A percentile compares a stretch with the other conserved stretches of the same genome.
Conservation (phyloP, 2,329 filamentous ascomycete genomes). For the Monosporascus sp. region DNA sequence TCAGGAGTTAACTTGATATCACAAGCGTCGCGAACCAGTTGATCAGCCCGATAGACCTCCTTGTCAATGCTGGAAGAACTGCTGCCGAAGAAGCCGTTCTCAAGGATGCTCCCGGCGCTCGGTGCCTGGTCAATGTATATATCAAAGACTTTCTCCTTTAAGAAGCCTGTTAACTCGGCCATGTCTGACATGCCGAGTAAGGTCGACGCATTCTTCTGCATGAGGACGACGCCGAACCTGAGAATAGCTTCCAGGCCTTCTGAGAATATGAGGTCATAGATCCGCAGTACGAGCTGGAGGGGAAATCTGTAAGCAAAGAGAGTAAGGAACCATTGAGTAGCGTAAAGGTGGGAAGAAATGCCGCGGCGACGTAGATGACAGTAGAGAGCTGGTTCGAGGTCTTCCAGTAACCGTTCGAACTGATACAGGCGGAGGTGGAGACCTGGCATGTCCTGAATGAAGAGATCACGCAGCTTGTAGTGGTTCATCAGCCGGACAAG, state of each 20-base stretch:
- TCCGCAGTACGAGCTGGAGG: conserved; percentile 87
- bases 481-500: conserved; percentile 95
- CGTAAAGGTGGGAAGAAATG: conserved; percentile 88
- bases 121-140: conserved; percentile 94
- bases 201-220: conserved; percentile 83
- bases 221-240: conserved; percentile 89
- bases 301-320: conserved; percentile 98
- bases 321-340: conserved; percentile 98
- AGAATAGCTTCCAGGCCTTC: conserved; percentile 91
- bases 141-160: conserved; percentile 93
- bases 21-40: conserved; percentile 88
- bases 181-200: conserved; percentile 87
- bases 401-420: conserved; percentile 90
- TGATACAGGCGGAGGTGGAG: conserved; percentile 90
- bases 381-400: conserved; percentile 88
- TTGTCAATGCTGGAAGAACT: conserved; percentile 86
- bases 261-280: conserved; percentile 91
- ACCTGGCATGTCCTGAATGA: conserved; percentile 93
- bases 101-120: conserved; percentile 85
- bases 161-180: conserved; percentile 77
- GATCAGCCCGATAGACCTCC: conserved; percentile 90
- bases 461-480: conserved; percentile 87
- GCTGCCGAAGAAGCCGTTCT: conserved; percentile 95
- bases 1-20: conserved; percentile 80
- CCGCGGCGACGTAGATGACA: conserved; percentile 86